Percentiles rank a stretch among this genome's conserved stretches.
phyloP scores from a whole-genome alignment of 768 basidiomycete species.

The Pisolithus sp. region DNA sequence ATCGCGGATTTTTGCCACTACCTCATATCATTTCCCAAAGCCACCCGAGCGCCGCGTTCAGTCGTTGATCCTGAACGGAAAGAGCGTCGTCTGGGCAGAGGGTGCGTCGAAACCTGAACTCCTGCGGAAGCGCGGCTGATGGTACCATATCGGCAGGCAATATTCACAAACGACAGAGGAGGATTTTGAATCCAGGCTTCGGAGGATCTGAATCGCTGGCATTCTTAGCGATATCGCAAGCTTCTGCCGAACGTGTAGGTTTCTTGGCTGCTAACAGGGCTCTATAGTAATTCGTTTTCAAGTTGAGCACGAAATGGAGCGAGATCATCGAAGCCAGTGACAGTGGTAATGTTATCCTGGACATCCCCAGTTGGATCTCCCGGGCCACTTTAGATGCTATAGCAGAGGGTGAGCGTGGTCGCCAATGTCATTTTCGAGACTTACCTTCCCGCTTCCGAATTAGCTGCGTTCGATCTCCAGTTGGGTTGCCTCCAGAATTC shows the following conservation, averaged over 20 bases:
- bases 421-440: neutral
- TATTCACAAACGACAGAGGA: conserved; percentile 50
- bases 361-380: conserved; percentile 29
- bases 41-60: conserved; percentile 19
- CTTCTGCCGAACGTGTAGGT: conserved; percentile 25
- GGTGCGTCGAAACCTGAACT: conserved; percentile 22
- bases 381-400: conserved; percentile 46
- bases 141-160: conserved; percentile 19
- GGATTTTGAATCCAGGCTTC: conserved; percentile 50
- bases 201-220: conserved; percentile 45
- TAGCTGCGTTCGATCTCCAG: conserved; percentile 45
- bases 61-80: conserved; percentile 20
- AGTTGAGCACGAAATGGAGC: conserved; percentile 23
- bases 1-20: conserved; percentile 34
- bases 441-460: neutral
- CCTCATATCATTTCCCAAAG: conserved; percentile 39
- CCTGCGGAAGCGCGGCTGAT: conserved; percentile 6
- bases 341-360: conserved; percentile 12
- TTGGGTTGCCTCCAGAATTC: conserved; percentile 33
- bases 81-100: conserved; percentile 35
- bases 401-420: conserved; percentile 35
- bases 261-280: too few species aligned
- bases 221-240: conserved; percentile 44
- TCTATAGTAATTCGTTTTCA: neutral
- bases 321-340: conserved; percentile 11